These are phyloP conservation scores for Santalum album DNA, from an alignment of 164 flowering plant species.

Conservation along the genomic window DNA sequence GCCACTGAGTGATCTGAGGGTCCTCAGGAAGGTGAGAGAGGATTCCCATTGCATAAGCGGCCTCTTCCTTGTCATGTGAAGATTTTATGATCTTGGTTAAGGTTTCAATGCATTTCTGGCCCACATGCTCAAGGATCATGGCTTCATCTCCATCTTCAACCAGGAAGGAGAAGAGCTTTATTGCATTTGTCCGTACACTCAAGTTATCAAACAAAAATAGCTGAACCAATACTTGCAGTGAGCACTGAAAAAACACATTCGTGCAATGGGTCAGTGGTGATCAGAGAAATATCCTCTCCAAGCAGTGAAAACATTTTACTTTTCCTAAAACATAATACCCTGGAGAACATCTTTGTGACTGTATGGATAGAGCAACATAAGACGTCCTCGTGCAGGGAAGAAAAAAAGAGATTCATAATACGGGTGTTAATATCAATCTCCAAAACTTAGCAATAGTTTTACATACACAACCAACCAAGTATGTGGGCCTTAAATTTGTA, in stretches of 20 bases:
- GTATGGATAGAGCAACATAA: too few species aligned
- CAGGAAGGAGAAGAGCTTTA: neutral
- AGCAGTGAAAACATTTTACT: too few species aligned
- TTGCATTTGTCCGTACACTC: neutral
- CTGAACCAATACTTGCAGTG: neutral
- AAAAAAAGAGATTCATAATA: too few species aligned
- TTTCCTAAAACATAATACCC: too few species aligned
- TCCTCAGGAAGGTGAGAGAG: slow-evolving; percentile 1
- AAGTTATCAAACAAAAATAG: neutral
- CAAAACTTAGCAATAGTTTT: too few species aligned
- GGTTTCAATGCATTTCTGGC: neutral
- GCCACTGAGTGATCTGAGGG: neutral
- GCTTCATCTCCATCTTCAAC: neutral
- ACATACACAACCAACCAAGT: too few species aligned
- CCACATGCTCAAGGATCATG: neutral
- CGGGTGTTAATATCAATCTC: too few species aligned
- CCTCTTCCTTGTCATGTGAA: neutral
- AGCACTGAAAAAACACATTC: neutral
- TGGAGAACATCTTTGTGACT: too few species aligned
- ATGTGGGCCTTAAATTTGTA: too few species aligned
- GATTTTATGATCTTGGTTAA: slow-evolving; percentile 1
- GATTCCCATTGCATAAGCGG: neutral
- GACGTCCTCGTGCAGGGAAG: too few species aligned
- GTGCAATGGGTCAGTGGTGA: too few species aligned
- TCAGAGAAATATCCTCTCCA: too few species aligned